Evolutionary conservation across 1,139 yeast genomes (phyloP), one percentile per base, ranked within the genome.

Genomic region (Pichia cactophila): DNA sequence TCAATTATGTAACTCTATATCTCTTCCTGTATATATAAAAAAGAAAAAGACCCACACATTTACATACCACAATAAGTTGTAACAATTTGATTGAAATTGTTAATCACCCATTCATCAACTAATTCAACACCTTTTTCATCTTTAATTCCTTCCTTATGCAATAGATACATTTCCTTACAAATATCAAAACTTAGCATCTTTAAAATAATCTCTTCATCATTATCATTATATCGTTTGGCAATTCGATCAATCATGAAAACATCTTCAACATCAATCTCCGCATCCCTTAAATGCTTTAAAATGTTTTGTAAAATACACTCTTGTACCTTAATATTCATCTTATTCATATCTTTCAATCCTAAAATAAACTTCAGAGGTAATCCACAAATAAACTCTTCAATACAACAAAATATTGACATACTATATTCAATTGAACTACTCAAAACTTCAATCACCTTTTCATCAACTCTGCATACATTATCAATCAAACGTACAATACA

Each of bases 51-150:
- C 12, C 23, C 31, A 33, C 17, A 26, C 17, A 36, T 33, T 23
- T 31, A 11, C 16, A 31, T 31, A 31, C 31, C 37, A 33, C 49
- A 45, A 41, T 45, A 50, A 20, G 20, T 39, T 9, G 33, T 37
- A n/a, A 53, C 45, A 3, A 47, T 44, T 4, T 48, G 45, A 37
- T 52, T 52, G 45, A 65, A 49, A 45, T 58, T 59, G 20, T 54
- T 50, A 31, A 63, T 56, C 16, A 63, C 48, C 29, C 54, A 35
- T 28, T 53, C 53, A 47, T 62, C 65, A 28, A 62, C 55, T 37
- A 61, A 46, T 23, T 59, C 61, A 31, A 54, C 48, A 11, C 57
- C 58, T 28, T 53, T 50, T 1, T 20, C 16, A 46, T 59, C 61
- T 39, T 52, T 50, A 9, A 53, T 37, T 2, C 47, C 43, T 9